Conservation (phyloP, 1,284 basidiomycete genomes). For the Testicularia cyperi region DNA sequence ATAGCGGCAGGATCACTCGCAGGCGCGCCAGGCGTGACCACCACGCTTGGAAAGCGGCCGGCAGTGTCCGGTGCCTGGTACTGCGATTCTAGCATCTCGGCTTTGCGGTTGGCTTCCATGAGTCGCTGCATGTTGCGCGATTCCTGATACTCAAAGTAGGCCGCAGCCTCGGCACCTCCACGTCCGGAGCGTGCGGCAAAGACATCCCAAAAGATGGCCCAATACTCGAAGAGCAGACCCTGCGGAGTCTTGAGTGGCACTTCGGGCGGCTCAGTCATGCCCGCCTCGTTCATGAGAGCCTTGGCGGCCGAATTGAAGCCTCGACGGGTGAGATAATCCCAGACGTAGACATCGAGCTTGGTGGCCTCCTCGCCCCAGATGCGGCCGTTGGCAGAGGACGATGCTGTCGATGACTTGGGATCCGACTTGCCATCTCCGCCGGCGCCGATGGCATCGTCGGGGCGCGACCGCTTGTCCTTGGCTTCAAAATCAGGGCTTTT, state of each 20-base stretch:
- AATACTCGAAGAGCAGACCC: slow-evolving; percentile 58
- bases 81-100: slow-evolving; percentile 30
- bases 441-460: slow-evolving; percentile 17
- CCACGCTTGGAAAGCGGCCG: slow-evolving; percentile 38
- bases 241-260: slow-evolving; percentile 53
- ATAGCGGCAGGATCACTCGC: slow-evolving; percentile 9
- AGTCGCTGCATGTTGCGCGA: slow-evolving; percentile 43
- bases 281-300: slow-evolving; percentile 48
- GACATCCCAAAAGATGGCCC: slow-evolving; percentile 60
- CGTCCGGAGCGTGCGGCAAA: slow-evolving; percentile 52
- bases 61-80: slow-evolving; percentile 31
- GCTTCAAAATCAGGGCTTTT: slow-evolving; percentile 40
- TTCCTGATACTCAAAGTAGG: slow-evolving; percentile 52
- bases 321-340: slow-evolving; percentile 57
- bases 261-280: slow-evolving; percentile 52
- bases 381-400: slow-evolving; percentile 24
- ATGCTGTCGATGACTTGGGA: background rate
- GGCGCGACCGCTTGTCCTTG: slow-evolving; percentile 45
- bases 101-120: slow-evolving; percentile 30
- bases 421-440: slow-evolving; percentile 8
- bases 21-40: slow-evolving; percentile 21
- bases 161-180: slow-evolving; percentile 42
- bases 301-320: slow-evolving; percentile 50
- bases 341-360: slow-evolving; percentile 58
- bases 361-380: slow-evolving; percentile 52